Percentiles rank a stretch among this genome's conserved stretches.
These are phyloP conservation scores for rapeseed (Brassica napus) DNA, from an alignment of 345 rosid genomes.

Conservation along the genomic window DNA sequence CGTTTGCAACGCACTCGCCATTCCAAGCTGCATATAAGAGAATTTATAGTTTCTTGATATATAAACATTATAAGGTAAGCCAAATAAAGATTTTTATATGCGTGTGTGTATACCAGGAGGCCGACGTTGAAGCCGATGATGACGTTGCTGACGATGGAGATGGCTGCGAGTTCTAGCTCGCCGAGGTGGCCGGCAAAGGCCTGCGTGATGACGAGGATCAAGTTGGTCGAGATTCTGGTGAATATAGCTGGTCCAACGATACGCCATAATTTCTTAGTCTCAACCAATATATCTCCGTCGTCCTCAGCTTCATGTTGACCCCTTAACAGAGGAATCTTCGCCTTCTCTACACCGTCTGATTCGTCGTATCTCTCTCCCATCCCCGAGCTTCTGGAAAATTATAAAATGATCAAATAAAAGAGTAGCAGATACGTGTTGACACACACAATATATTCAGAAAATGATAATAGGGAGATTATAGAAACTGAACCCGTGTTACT, in stretches of 20 bases:
- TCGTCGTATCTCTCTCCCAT: conserved; percentile 6
- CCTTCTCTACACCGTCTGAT: neutral
- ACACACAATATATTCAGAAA: no score
- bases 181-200: conserved; percentile 88
- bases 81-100: neutral
- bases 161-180: conserved; percentile 73
- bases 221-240: conserved; percentile 45
- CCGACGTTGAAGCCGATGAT: conserved; percentile 71
- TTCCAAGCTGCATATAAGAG: conserved; percentile 48
- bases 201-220: conserved; percentile 52
- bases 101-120: conserved; percentile 55
- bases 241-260: conserved; percentile 62
- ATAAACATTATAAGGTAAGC: neutral
- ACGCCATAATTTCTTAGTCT: conserved; percentile 56
- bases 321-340: neutral
- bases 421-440: neutral
- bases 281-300: conserved; percentile 40
- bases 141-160: conserved; percentile 66
- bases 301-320: neutral
- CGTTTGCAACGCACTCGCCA: conserved; percentile 63
- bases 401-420: neutral
- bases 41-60: neutral
- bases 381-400: neutral
- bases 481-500: no score
- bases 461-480: no score